Percentiles rank a stretch among this genome's conserved stretches.
phyloP scores from a whole-genome alignment of 768 basidiomycete species.

The Lentinula sp. region DNA sequence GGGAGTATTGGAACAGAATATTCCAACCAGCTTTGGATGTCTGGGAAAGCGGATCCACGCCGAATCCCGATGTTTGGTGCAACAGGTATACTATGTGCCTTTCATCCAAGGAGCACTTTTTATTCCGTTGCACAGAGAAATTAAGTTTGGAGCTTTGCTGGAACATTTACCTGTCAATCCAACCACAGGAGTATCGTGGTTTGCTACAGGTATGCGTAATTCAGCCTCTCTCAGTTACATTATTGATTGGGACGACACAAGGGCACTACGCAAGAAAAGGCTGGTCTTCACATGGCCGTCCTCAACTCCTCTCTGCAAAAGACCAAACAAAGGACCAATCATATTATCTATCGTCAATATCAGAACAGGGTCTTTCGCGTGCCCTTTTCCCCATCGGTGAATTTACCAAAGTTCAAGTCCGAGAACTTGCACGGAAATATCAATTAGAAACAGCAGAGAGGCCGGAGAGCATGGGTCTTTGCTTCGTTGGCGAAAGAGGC shows the following conservation, averaged over 20 bases:
- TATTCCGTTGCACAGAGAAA: conserved; percentile 48
- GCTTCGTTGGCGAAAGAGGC: conserved; percentile 83
- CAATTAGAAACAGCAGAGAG: conserved; percentile 67
- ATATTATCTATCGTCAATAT: conserved; percentile 80
- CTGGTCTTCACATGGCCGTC: conserved; percentile 39
- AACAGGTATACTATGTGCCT: conserved; percentile 51
- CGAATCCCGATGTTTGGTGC: conserved; percentile 92
- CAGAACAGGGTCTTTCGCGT: conserved; percentile 56
- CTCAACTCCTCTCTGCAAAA: conserved; percentile 43
- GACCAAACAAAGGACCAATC: conserved; percentile 85
- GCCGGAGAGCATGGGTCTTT: conserved; percentile 89
- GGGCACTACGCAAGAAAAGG: conserved; percentile 84
- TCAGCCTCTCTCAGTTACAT: not conserved
- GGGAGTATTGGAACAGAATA: conserved; percentile 86
- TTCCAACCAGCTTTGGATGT: conserved; percentile 78
- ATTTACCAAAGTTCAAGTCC: conserved; percentile 64
- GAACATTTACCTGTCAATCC: conserved; percentile 42
- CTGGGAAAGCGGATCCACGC: conserved; percentile 79
- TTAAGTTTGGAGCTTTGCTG: conserved; percentile 86
- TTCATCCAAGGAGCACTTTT: no score
- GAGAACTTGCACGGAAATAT: conserved; percentile 56
- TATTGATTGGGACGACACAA: conserved; percentile 14
- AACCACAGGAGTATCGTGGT: conserved; percentile 39
- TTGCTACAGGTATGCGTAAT: conserved; percentile 66
- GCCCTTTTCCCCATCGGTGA: conserved; percentile 75